Percentiles rank a stretch among this genome's conserved stretches.
Conservation (phyloP, 2,329 filamentous ascomycete species). For the Lomentospora prolificans region DNA sequence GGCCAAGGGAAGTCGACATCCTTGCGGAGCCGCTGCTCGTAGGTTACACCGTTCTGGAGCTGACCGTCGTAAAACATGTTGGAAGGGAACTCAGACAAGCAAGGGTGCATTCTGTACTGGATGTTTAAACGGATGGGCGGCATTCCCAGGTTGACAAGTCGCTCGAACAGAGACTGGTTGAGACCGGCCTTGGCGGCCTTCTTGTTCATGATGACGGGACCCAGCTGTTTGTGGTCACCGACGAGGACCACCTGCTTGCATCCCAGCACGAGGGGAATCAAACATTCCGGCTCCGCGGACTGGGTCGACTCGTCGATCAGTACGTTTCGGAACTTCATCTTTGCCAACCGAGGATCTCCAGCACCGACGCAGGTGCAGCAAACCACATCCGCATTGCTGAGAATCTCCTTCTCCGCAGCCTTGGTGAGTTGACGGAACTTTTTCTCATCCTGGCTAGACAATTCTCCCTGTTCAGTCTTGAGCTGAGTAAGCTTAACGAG, state of each 20-base stretch:
- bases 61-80: slow-evolving; percentile 99
- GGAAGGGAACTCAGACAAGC: slow-evolving; percentile 90
- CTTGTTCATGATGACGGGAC: slow-evolving; percentile 99
- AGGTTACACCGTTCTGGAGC: slow-evolving; percentile 90
- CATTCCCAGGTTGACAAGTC: slow-evolving; percentile 82
- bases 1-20: slow-evolving; percentile 99
- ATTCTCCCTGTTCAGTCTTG: slow-evolving; percentile 81
- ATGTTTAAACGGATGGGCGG: slow-evolving; percentile 89
- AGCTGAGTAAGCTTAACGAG: slow-evolving; percentile 86
- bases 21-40: slow-evolving; percentile 74
- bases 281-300: slow-evolving; percentile 94
- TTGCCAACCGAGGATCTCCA: slow-evolving; percentile 85
- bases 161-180: slow-evolving; percentile 97
- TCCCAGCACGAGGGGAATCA: slow-evolving; percentile 93
- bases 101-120: slow-evolving; percentile 98
- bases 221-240: slow-evolving; percentile 94
- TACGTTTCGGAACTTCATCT: slow-evolving; percentile 97
- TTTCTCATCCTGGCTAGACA: slow-evolving; percentile 95
- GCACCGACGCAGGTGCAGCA: slow-evolving; percentile 98
- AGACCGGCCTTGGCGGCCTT: slow-evolving; percentile 96
- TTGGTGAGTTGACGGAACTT: slow-evolving; percentile 95
- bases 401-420: slow-evolving; percentile 86
- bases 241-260: slow-evolving; percentile 99
- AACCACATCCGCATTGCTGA: slow-evolving; percentile 92
- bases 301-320: slow-evolving; percentile 98